A percentile compares a stretch with the other conserved stretches of the same genome.
Evolutionary conservation across 2,329 filamentous ascomycete species (phyloP).

Genomic region (Beauveria rudraprayagi): DNA sequence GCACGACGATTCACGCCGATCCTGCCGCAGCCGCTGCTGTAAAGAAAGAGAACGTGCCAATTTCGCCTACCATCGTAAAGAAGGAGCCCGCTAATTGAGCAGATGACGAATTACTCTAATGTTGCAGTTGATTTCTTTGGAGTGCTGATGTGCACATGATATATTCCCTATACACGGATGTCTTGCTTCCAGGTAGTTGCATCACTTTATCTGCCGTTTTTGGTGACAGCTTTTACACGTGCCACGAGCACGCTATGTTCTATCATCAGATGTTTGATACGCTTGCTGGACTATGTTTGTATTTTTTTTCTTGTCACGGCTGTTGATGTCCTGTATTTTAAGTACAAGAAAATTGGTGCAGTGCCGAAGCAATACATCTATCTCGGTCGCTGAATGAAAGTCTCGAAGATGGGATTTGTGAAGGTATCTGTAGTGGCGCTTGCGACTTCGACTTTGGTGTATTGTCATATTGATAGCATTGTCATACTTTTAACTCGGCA

Average conservation of each 20-base stretch:
- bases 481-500: conserved; percentile 21
- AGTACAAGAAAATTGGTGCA: conserved; percentile 16
- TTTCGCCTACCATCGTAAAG: conserved; percentile 38
- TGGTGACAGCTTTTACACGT: conserved; percentile 21
- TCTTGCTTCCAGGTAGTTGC: conserved; percentile 12
- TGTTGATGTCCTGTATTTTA: conserved; percentile 31
- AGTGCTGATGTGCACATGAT: conserved; percentile 12
- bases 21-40: conserved; percentile 30
- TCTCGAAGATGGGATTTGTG: not conserved
- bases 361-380: conserved; percentile 3
- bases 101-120: conserved; percentile 16
- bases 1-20: conserved; percentile 46
- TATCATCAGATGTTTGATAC: conserved; percentile 25
- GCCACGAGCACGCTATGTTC: conserved; percentile 29
- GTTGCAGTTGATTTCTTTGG: conserved; percentile 12
- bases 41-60: conserved; percentile 34
- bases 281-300: conserved; percentile 23
- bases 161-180: conserved; percentile 12
- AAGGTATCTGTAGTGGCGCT: not conserved
- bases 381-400: not conserved
- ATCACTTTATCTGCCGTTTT: conserved; percentile 6
- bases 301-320: conserved; percentile 19
- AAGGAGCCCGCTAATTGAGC: conserved; percentile 28
- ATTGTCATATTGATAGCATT: not conserved
- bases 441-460: not conserved